A percentile compares a stretch with the other conserved stretches of the same genome.
Conservation (phyloP, 2,329 filamentous ascomycete species). For the Phialemoniopsis sp. region DNA sequence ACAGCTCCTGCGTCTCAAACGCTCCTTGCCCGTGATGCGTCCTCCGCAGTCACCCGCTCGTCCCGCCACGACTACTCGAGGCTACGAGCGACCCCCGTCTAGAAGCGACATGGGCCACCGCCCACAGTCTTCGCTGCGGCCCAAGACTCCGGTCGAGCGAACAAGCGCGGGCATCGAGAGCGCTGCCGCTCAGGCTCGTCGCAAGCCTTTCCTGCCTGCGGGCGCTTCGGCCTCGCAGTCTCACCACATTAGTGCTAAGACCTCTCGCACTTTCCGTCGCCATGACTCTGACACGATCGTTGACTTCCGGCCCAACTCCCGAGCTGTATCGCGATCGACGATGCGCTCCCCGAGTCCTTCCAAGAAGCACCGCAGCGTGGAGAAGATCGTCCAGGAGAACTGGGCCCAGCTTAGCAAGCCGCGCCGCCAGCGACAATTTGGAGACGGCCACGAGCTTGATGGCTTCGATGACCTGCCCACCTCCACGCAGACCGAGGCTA, state of each 20-base stretch:
- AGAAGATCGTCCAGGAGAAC: constrained; percentile 36
- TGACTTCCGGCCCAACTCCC: constrained; percentile 53
- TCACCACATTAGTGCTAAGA: constrained; percentile 73
- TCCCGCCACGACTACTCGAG: constrained; percentile 32
- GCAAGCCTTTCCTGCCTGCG: constrained; percentile 75
- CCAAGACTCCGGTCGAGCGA: constrained; percentile 70
- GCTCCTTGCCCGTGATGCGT: constrained; percentile 59
- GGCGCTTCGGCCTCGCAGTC: constrained; percentile 65
- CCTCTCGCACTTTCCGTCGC: constrained; percentile 67
- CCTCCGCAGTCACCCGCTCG: constrained; percentile 48
- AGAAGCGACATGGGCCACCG: constrained; percentile 44
- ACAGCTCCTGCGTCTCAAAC: constrained; percentile 61
- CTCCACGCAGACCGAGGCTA: constrained; percentile 75
- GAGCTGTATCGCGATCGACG: constrained; percentile 52
- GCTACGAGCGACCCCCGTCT: constrained; percentile 55
- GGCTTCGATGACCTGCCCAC: constrained; percentile 93
- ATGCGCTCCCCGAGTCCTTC: constrained; percentile 59
- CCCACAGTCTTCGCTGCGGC: constrained; percentile 49
- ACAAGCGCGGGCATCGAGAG: constrained; percentile 45
- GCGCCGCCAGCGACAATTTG: constrained; percentile 68
- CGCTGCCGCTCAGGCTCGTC: constrained; percentile 47
- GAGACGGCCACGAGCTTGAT: constrained; percentile 89
- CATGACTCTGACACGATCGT: constrained; percentile 73
- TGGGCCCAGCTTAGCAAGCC: constrained; percentile 73
- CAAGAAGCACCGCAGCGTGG: constrained; percentile 32